Base-by-base conservation (phyloP, 2,329 filamentous ascomycete species). In the Cladosporium sp. region DNA sequence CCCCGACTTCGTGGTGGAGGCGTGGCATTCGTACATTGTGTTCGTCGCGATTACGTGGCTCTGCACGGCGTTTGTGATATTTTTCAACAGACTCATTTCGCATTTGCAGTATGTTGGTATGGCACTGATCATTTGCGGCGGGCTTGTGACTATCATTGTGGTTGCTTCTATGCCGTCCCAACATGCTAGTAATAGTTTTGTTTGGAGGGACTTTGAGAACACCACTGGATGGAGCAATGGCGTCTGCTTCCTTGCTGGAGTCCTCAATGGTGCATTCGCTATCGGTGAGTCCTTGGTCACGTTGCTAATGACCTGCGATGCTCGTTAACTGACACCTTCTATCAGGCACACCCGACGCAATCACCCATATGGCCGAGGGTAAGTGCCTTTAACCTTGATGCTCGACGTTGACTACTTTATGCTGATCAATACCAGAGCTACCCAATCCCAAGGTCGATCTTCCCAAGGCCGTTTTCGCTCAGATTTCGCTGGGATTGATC, bases 1-100 rank as follows among this genome's bases (percentile, higher is more conserved):
- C 71, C 80, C 82, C 1, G 82, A 76, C 6, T 87, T 86, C 64
- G 75, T 76, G 12, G 77, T 81, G 18, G 68, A 85, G 67, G 71
- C 82, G 35, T 89, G 86, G 86, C 84, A 88, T 66, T 80, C 86
- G 37, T 89, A 88, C 71, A 73, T 89, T 46, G 80, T 83, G 50
- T 88, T 86, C 70, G 71, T 89, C 59, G 74, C 84, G 46, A 80
- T 86, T 65, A 81, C 85, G 10, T 87, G 85, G 84, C 65, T 84
- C 4, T 82, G 81, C 65, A 82, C 83, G 59, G 71, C 73, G 44
- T 79, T 84, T 65, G 81, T 87, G 64, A 79, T 88, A 21, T 85
- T 88, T 68, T 82, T 82, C 72, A 88, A 89, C 73, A 76, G 82
- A 33, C 78, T 84, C 10, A 75, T 84, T n/a, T 78, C 80, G 14